These are phyloP conservation scores for Trichothecium sympodiale DNA, from an alignment of 2,329 filamentous ascomycete genomes.

Conservation along the genomic window DNA sequence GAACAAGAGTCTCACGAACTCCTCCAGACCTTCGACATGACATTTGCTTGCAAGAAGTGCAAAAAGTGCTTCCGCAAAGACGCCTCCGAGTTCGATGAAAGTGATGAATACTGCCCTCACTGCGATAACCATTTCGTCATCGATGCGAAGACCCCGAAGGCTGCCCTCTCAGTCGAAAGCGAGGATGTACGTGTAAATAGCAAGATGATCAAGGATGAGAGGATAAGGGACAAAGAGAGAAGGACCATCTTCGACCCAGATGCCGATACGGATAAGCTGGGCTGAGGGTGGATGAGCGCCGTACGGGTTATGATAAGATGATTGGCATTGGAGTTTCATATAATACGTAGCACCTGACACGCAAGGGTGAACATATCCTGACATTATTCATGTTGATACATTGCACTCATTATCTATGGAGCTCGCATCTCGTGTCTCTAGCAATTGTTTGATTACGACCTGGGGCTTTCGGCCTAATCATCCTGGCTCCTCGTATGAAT, in stretches of 20 bases:
- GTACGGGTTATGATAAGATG: not conserved
- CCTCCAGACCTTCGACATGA: constrained; percentile 73
- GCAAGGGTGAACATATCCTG: constrained; percentile 10
- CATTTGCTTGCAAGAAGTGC: constrained; percentile 97
- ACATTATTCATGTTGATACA: constrained; percentile 27
- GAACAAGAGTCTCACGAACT: constrained; percentile 73
- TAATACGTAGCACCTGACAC: not conserved
- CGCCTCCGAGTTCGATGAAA: constrained; percentile 81
- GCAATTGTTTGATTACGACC: too few relatives aligned
- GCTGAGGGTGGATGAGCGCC: constrained; percentile 32
- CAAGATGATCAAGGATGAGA: constrained; percentile 88
- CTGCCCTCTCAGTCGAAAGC: constrained; percentile 76
- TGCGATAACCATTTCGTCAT: constrained; percentile 98
- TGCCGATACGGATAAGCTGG: constrained; percentile 63
- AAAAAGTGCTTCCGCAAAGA: constrained; percentile 97
- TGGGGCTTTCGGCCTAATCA: constrained; percentile 17
- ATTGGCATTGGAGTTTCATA: constrained; percentile 1
- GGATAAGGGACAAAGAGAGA: constrained; percentile 48
- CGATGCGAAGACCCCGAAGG: constrained; percentile 75
- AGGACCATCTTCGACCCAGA: constrained; percentile 67
- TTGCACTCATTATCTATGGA: constrained; percentile 6
- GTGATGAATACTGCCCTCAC: constrained; percentile 97
- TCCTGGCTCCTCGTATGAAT: constrained; percentile 57
- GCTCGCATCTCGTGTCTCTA: too few relatives aligned
- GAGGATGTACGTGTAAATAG: constrained; percentile 79